Evolutionary conservation across 495 filamentous ascomycete species (phyloP).

Genomic region (Chlorociboria aeruginascens): DNA sequence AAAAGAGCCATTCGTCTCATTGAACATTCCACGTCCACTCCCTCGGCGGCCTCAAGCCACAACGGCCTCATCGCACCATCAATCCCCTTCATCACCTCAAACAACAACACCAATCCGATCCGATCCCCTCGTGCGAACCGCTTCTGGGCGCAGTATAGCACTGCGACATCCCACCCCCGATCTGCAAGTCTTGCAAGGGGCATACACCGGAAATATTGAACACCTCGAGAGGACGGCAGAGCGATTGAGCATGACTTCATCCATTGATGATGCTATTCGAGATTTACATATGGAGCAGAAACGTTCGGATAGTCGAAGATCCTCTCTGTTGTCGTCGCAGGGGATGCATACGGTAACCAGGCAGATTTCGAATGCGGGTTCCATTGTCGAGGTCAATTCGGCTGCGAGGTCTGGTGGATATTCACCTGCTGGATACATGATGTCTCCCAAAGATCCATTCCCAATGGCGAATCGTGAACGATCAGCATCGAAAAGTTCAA

Average conservation of each 20-base stretch:
- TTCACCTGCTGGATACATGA: constrained; percentile 51
- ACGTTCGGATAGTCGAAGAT: constrained; percentile 47
- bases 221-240: constrained; percentile 74
- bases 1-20: background rate
- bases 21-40: constrained; percentile 1
- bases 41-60: constrained; percentile 8
- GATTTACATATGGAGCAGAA: constrained; percentile 71
- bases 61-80: background rate
- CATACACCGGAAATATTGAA: constrained; percentile 63
- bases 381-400: constrained; percentile 55
- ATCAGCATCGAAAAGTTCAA: constrained; percentile 43
- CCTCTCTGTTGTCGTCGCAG: constrained; percentile 31
- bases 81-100: background rate
- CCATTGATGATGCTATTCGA: constrained; percentile 71
- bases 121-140: constrained; percentile 44
- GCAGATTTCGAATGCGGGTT: constrained; percentile 47
- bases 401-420: constrained; percentile 59
- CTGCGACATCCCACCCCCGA: constrained; percentile 70
- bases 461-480: constrained; percentile 43
- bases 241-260: constrained; percentile 64
- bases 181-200: constrained; percentile 58
- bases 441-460: constrained; percentile 54
- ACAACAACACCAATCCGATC: background rate
- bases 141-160: constrained; percentile 45
- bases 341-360: constrained; percentile 14